Evolutionary conservation across 345 rosid genomes (phyloP).

Genomic region (Microthlaspi erraticum): DNA sequence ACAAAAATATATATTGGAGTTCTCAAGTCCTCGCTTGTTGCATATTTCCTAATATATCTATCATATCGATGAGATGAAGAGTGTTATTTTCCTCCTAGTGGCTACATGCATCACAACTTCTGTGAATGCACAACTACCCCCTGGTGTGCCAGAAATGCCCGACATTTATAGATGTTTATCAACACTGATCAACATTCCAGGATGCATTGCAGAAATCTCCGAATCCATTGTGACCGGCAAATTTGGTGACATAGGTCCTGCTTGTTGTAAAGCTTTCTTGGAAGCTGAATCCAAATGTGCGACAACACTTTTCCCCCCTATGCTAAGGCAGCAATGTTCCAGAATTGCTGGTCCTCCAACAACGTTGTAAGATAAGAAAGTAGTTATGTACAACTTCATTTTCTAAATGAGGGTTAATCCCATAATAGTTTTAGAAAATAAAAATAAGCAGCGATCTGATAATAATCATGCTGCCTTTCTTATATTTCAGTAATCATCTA

Average conservation of each 20-base stretch:
- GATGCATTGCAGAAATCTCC: background rate
- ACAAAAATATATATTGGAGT: too few species aligned
- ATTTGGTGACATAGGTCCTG: background rate
- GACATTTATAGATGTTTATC: background rate
- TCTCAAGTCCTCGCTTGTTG: background rate
- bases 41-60: background rate
- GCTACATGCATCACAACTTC: background rate
- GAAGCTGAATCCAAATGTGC: constrained; percentile 7
- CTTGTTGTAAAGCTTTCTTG: constrained; percentile 28
- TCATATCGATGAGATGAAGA: constrained; percentile 8
- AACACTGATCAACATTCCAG: background rate
- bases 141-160: background rate
- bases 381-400: too few species aligned
- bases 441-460: background rate
- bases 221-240: background rate
- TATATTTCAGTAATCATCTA: background rate
- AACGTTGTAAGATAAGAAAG: too few species aligned
- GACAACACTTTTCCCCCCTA: background rate
- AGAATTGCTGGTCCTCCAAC: background rate
- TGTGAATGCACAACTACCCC: background rate
- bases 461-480: background rate
- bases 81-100: background rate
- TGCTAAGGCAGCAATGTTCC: constrained; percentile 8
- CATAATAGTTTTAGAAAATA: too few species aligned
- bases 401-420: too few species aligned